Evolutionary conservation across 495 filamentous ascomycete species (phyloP), one percentile per base, ranked within the genome.

Genomic region (Tuber indicum): DNA sequence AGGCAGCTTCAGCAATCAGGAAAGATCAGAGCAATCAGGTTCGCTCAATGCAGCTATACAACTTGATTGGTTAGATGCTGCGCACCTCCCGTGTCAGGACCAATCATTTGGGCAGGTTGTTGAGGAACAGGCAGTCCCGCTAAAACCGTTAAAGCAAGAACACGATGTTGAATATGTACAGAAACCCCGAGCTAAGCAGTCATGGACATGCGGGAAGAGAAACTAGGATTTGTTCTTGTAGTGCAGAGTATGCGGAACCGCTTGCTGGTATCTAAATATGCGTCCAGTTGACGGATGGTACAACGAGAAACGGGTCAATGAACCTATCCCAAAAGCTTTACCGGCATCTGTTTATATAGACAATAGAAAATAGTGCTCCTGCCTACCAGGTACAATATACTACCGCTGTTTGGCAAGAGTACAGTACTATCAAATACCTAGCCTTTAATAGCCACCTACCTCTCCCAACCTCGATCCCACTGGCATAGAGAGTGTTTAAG

Each of bases 21-120:
- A 84, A 83, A 23, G 77, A 79, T 70, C 84, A 86, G 77, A 79
- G 71, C 84, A 86, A 71, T 85, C 83, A 2, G 81, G 81, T 8
- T 84, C 82, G 12, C 83, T 83, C 81, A 80, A 85, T 42, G 82
- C 76, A 2, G 76, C 75, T 14, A 81, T 77, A 43, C 84, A 85
- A 26, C 77, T 26, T 45, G 83, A 85, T 23, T 70, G 41, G 47
- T 83, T 84, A 32, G 82, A 82, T 32, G 78, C 82, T 72, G 85
- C 72, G 73, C 83, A 84, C 74, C 49, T 58, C 16, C 82, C 84
- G 69, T 82, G 83, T 19, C 47, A 78, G n/a, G 81, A 82, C 66
- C 83, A 85, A 72, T 73, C 71, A 42, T 84, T 80, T 39, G 81
- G 78, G 47, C 84, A 85, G 45, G 79, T 82, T 66, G 84, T 79